Base-by-base conservation (phyloP, 2,329 filamentous ascomycete genomes). In the Endocalyx cinctus region DNA sequence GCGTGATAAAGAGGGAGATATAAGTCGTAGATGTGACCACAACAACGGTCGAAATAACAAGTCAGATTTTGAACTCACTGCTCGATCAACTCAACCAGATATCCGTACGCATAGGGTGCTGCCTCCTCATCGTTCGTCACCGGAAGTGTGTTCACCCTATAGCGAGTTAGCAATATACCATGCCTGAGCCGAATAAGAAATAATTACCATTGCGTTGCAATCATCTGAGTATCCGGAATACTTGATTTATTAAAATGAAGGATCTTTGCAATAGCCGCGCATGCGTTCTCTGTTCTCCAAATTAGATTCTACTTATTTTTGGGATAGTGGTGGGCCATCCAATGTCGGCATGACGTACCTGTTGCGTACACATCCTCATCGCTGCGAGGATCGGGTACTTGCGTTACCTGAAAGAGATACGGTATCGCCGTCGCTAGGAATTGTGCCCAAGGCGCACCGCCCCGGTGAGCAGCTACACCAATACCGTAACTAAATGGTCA, bases 361-460 rank as follows among this genome's bases (percentile, higher is more conserved):
- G 92, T 97, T 3, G 92, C 92, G 57, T 94, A 98, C 2, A 95
- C 84, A 51, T 97, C 89, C 50, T 97, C 92, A 43, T 97, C 92
- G 29, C 78, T 82, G 44, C 92, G 79, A 5, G 90, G 82, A 45
- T 94, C 84, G 3, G 84, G 78, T 35, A 90, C 74, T 53, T 85
- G 82, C 5, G 82, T 87, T 29, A 87, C 84, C 55, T 88, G 80
- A 68, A 98, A 95, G 19, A 98, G 72, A 44, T 79, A 80, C 10
- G 85, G 84, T 33, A 97, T 67, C 29, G 85, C 82, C 17, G 80
- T 82, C 13, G 83, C 84, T 5, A 92, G 75, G 60, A 97, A 98
- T 35, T 87, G 82, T 25, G 87, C 79, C 88, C 90, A 98, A 7
- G 83, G 71, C 14, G 79, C 72, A 15, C 92, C 92, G 40, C 92